Evolutionary conservation across 164 flowering plant species (phyloP).

Genomic region (Akebia trifoliata): DNA sequence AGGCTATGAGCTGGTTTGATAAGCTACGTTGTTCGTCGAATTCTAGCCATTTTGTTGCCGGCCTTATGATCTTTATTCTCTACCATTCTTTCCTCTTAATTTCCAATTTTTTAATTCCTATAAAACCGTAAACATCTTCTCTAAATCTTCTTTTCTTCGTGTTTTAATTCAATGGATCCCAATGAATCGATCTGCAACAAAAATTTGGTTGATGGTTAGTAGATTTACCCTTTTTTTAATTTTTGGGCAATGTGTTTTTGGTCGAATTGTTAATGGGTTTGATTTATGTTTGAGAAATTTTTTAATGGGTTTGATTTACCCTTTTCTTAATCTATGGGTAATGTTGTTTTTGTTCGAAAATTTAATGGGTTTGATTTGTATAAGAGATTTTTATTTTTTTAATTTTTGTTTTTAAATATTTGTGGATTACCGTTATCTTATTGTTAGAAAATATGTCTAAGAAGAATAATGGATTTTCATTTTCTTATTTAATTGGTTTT

Average conservation of each 20-base stretch:
- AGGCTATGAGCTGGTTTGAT: constrained; percentile 63
- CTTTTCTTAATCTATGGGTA: no score
- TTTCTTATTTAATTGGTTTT: neutral
- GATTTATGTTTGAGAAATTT: no score
- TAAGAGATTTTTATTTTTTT: no score
- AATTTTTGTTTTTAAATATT: no score
- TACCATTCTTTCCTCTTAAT: constrained; percentile 57
- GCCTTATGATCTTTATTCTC: constrained; percentile 65
- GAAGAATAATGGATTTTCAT: neutral
- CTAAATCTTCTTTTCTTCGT: neutral
- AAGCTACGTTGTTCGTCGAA: constrained; percentile 54
- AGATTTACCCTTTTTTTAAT: neutral
- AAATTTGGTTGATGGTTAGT: constrained; percentile 21
- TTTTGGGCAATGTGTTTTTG: neutral
- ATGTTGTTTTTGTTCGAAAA: no score
- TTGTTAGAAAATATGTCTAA: no score
- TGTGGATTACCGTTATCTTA: no score
- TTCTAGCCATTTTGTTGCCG: constrained; percentile 69
- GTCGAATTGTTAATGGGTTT: neutral
- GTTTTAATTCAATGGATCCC: constrained; percentile 15
- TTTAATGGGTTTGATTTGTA: no score
- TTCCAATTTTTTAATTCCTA: constrained; percentile 61
- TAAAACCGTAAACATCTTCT: constrained; percentile 36
- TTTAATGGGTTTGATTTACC: no score
- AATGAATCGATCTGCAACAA: constrained; percentile 13